Evolutionary conservation across 768 basidiomycete species (phyloP).

Genomic region (Boletus subcaerulescens): DNA sequence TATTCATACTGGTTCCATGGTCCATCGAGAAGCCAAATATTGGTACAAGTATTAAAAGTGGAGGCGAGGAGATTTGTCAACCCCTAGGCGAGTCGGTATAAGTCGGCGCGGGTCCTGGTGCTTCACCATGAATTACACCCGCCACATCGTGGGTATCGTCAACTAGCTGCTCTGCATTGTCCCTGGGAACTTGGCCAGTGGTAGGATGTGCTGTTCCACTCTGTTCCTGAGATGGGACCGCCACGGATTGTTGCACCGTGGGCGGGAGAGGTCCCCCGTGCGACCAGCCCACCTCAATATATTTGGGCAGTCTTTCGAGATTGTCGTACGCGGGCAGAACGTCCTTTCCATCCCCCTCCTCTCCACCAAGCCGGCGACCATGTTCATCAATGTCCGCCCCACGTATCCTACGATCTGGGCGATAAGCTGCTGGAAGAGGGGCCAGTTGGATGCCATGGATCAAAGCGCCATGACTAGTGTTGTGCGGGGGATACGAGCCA

Average conservation of each 20-base stretch:
- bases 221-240: neutral
- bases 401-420: constrained; percentile 23
- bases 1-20: neutral
- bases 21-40: neutral
- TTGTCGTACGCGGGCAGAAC: constrained; percentile 46
- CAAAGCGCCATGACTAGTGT: constrained; percentile 3
- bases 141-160: neutral
- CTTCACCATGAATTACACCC: neutral
- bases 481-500: neutral
- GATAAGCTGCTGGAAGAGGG: constrained; percentile 22
- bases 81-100: neutral
- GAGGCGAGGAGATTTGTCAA: constrained; percentile 1
- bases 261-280: neutral
- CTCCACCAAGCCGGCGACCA: constrained; percentile 40
- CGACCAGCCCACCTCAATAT: constrained; percentile 27
- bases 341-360: constrained; percentile 41
- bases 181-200: too few species aligned
- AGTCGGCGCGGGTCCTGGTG: neutral
- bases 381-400: constrained; percentile 38
- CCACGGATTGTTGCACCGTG: neutral
- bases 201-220: neutral
- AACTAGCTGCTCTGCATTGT: neutral
- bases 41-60: neutral
- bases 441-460: constrained; percentile 18
- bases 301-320: constrained; percentile 46